Base-by-base conservation (phyloP, 2,329 filamentous ascomycete genomes). In the Colletotrichum ledebouriae region DNA sequence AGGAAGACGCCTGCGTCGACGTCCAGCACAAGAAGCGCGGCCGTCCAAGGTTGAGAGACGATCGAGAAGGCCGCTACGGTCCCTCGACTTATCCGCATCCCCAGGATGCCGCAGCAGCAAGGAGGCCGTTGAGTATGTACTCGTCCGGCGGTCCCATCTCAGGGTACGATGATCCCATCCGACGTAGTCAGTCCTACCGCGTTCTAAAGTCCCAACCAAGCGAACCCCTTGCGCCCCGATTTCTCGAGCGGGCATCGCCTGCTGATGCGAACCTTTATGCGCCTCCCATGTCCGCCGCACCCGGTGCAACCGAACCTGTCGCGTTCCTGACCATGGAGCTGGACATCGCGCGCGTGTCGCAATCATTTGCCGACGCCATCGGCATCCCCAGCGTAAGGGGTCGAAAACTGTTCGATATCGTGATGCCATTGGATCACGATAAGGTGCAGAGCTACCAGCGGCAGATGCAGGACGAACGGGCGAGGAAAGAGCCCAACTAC, bases 21-120 rank as follows among this genome's bases (percentile, higher is more conserved):
- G 92, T 96, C 39, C 91, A 94, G 75, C 93, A 96, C 79, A 96
- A 95, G 79, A 96, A 95, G 78, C 84, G 93, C 73, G 93, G 93
- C 47, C 86, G 93, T 56, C 93, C 93, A 68, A 86, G 93, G 71
- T 82, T 96, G 72, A 88, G 92, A 73, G 92, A 95, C 75, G 91
- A 93, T 68, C 83, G 87, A 73, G 88, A 90, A 71, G 75, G 84
- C 56, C 84, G 87, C 71, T 89, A 86, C 73, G 88, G 90, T 67
- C 76, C 81, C 15, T 76, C 82, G 3, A 82, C 84, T 66, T 84
- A 82, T 67, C 78, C 82, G 52, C 81, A 82, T 69, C 77, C 80
- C 11, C 76, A 81, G 64, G 86, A 87, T 73, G 76, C 79, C 61
- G 77, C 78, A 34, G 77, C 78, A 37, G 46, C 64, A 44, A 64